Conservation (phyloP, 2,329 filamentous ascomycete genomes). For the Colletotrichum filicis region DNA sequence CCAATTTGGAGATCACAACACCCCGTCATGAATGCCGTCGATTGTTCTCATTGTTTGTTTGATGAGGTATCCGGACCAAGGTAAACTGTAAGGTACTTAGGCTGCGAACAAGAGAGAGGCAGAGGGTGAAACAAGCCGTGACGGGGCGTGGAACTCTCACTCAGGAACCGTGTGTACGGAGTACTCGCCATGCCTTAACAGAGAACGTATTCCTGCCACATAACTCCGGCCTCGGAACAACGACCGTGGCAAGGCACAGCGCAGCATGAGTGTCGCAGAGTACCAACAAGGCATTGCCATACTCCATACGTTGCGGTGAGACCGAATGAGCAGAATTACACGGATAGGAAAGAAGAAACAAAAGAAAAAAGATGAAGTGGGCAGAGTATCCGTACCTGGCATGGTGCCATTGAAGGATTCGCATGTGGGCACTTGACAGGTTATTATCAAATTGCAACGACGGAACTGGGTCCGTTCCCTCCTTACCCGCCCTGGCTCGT, state of each 20-base stretch:
- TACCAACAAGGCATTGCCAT: background rate
- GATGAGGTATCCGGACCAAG: background rate
- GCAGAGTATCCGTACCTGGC: background rate
- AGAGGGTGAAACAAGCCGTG: constrained; percentile 22
- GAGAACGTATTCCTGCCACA: background rate
- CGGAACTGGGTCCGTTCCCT: background rate
- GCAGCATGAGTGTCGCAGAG: background rate
- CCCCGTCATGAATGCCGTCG: background rate
- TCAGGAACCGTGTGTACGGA: constrained; percentile 4
- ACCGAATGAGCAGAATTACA: background rate
- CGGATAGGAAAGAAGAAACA: no score
- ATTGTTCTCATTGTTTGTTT: background rate
- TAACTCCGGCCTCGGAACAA: background rate
- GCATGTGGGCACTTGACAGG: background rate
- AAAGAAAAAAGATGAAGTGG: background rate
- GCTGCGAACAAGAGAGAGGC: background rate
- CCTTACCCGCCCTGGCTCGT: background rate
- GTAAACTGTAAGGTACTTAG: background rate
- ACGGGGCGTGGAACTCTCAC: constrained; percentile 22
- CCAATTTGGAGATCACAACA: background rate
- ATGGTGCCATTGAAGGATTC: background rate
- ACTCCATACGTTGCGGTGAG: background rate
- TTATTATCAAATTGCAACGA: background rate
- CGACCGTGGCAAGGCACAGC: background rate
- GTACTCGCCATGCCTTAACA: constrained; percentile 1